Percentiles rank a stretch among this genome's conserved stretches.
phyloP scores from a whole-genome alignment of 768 basidiomycete genomes.

The Amanita thiersii region DNA sequence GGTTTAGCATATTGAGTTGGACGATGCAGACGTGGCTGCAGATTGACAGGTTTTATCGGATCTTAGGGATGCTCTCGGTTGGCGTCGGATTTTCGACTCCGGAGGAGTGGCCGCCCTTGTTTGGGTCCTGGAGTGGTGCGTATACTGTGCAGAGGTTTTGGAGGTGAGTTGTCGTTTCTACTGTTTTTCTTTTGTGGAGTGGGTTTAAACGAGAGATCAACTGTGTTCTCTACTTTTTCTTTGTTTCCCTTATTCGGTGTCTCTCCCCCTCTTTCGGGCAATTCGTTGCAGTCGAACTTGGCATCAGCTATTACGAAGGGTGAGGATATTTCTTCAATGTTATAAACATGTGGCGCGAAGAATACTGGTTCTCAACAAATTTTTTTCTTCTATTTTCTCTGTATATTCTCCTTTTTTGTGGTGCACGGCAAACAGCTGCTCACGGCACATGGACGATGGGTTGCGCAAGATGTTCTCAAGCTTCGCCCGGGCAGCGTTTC shows the following conservation, averaged over 20 bases:
- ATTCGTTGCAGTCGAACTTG: constrained; percentile 14
- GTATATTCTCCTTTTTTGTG: not conserved
- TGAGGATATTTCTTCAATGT: constrained; percentile 7
- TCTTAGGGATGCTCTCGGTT: constrained; percentile 10
- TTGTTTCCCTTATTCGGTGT: no score
- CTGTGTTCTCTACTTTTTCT: no score
- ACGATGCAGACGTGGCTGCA: constrained; percentile 13
- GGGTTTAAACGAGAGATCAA: no score
- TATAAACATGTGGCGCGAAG: not conserved
- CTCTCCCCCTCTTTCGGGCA: no score
- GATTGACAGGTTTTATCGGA: constrained; percentile 13
- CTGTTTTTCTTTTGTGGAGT: not conserved
- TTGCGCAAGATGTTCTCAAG: constrained; percentile 6
- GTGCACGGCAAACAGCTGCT: constrained; percentile 1
- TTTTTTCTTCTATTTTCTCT: not conserved
- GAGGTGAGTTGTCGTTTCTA: constrained; percentile 12
- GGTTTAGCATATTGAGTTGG: constrained; percentile 16
- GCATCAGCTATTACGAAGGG: constrained; percentile 18
- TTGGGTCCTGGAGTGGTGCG: constrained; percentile 14
- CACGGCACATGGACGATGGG: constrained; percentile 8
- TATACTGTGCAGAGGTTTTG: constrained; percentile 17
- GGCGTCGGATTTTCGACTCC: constrained; percentile 14
- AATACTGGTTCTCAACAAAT: no score
- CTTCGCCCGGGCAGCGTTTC: constrained; percentile 9
- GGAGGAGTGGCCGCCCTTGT: constrained; percentile 17